Base-by-base conservation (phyloP, 1,284 basidiomycete genomes). In the Boletus sp. region DNA sequence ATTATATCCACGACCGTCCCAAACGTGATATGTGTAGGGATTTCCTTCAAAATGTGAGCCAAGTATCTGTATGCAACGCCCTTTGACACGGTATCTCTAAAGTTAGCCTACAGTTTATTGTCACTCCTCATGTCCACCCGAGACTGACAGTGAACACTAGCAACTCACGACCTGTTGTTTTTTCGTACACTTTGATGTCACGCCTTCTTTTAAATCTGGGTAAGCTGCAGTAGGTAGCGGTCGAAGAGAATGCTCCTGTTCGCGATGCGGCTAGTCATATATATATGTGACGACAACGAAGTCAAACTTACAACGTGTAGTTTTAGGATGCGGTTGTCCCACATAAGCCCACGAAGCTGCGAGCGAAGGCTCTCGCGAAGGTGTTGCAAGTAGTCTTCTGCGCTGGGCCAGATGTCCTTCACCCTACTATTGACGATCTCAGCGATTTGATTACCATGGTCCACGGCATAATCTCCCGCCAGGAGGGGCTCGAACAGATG, bases 401-500 rank as follows among this genome's bases (percentile, higher is more conserved):
- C 17, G 10, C 17, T 34, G 33, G 6, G 8, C 17, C 33, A 34
- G 16, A 19, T 12, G 17, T 10, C 33, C 16, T 5, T 34, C 12
- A 7, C 4, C 16, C 17, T 34, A 4, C 9, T 16, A 8, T n/a
- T n/a, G n/a, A 17, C 9, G 4, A 34, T 19, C 8, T 16, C 16
- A 17, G 33, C 33, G 8, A 34, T 8, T n/a, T 23, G 22, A 13
- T 17, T 4, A 9, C 7, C 46, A 16, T 29, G 9, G 20, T n/a
- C n/a, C n/a, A n/a, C n/a, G n/a, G n/a, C n/a, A n/a, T n/a, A n/a
- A n/a, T n/a, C n/a, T n/a, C n/a, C n/a, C n/a, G n/a, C n/a, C n/a
- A n/a, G n/a, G n/a, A n/a, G n/a, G n/a, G n/a, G n/a, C 20, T 49
- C 50, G 1, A 56, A 22, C 6, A 56, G 25, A 27, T 56, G 48